Base-by-base conservation (phyloP, 805 yeast genomes). In the Babjeviella inositovora region DNA sequence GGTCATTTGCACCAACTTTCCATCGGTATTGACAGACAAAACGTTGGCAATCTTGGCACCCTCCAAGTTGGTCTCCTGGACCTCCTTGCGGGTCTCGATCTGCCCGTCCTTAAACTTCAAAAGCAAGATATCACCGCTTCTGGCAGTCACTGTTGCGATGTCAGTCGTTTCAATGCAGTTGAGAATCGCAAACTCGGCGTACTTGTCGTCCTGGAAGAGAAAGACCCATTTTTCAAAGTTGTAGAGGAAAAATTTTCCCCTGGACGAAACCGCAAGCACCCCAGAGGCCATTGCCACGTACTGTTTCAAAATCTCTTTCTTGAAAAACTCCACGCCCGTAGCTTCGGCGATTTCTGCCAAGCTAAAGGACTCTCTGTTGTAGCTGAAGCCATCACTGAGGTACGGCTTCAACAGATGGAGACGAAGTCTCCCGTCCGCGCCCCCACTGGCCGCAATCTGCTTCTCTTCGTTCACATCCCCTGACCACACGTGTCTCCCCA, bases 401-500 rank as follows among this genome's bases (percentile, higher is more conserved):
- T 28, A 25, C 14, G 44, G 49, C 14, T 34, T 34, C 13, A 75
- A 41, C 34, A 75, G 76, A 38, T 72, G 69, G 5, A 77, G 33
- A 31, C 77, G 60, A 2, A 85, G 46, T 33, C 77, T 65, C 0
- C 96, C 96, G 47, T 90, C 98, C 18, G 93, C 92, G 17, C 98
- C 98, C 19, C 94, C 90, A 8, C 94, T 79, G 2, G 70, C 84
- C 6, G 75, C 70, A 3, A 73, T 33, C 23, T 53, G 41, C 11
- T 50, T 38, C 1, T 41, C 35, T 15, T 53, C 57, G 20, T 60
- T 56, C 1, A 69, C 57, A 33, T 70, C 79, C 3, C 75, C 64
- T 13, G 81, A 68, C 98, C 97, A 90, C 2, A 77, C 64, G 38
- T 80, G 87, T 41, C 90, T 75, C 3, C 93, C 95, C 16, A 65